Base-by-base conservation (phyloP, 2,329 filamentous ascomycete genomes). In the Claviceps sp. region DNA sequence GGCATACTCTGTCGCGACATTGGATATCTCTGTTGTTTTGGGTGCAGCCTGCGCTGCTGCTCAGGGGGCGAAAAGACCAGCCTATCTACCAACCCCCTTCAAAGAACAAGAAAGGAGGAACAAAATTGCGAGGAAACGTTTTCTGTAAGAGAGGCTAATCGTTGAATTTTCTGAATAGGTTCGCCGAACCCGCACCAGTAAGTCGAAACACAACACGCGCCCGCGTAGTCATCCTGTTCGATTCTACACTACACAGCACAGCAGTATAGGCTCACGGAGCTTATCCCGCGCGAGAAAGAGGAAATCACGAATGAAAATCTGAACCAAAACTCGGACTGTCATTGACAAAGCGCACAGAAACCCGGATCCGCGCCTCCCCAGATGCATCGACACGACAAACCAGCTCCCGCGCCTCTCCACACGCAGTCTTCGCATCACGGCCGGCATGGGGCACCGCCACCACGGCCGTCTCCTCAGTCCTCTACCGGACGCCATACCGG, bases 141-240 rank as follows among this genome's bases (percentile, higher is more conserved):
- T 2, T 43, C 1, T 22, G 4, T 46, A 8, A 13, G 11, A 30
- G 18, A 46, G 3, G 18, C 46, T 48, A 48, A 48, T 24, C 20
- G 2, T 24, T 5, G 1, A 8, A 16, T 42, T 13, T 37, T 49
- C 18, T 37, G 14, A 4, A 43, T 22, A 85, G 82, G 62, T 86
- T 89, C 65, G 85, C 84, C 55, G 85, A 89, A 69, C 85, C 86
- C 44, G 85, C 89, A 58, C 74, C 80, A 69, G 82, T 84, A 72
- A 56, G 68, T 53, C 1, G 24, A 11, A 41, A 9, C 22, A 6
- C 22, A n/a, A 18, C 16, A 26, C 44, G 64, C 49, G 52, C 49
- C 47, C 44, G 6, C 22, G n/a, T 7, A 18, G 26, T 38, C 7
- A 30, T 34, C 18, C 8, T 18, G 8, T 20, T 18, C n/a, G 11